Evolutionary conservation across 768 basidiomycete genomes (phyloP), one percentile per base, ranked within the genome.

Genomic region (Terana coerulea): DNA sequence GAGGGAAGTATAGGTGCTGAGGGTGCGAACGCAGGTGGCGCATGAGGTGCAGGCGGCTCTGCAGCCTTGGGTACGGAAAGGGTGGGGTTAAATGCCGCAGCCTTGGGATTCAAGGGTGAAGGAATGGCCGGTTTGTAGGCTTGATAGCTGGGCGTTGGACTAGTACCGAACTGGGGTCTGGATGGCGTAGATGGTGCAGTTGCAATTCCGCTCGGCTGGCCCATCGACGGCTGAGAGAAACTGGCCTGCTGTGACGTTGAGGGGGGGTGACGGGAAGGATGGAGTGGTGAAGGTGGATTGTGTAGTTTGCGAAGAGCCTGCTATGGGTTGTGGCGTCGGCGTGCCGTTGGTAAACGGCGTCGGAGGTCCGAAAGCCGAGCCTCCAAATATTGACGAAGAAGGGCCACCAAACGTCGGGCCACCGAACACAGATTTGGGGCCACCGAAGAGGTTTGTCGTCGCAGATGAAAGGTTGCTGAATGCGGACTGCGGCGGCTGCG

Each of bases 391-490:
- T 21, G 49, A 41, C n/a, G 42, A 22, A 9, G 49, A 29, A 22
- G 57, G 26, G 17, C 44, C 22, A 22, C 56, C 53, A 31, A 61
- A 57, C 1, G 56, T 46, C 9, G 57, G 41, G 3, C 52, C 26
- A 22, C 56, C 58, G 30, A 61, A 64, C 3, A 56, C 54, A 6
- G 63, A 61, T 0, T 53, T 44, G 29, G 58, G 41, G 4, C 41
- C 46, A 5, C 57, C 55, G 19, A 62, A 62, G 2, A 52, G 63
- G 30, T 69, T 75, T 1, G 67, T 64, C 3, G 60, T 55, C 0
- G n/a, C n/a, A n/a, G 70, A 57, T 10, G 63, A 58, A 6, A 74
- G 48, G 45, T 62, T 63, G 3, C 47, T 40, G 3, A 59, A 39
- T 1, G 56, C 40, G 14, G 65, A 48, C 12, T 60, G 60, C 19